phyloP scores from a whole-genome alignment of 345 rosid species.

The Conringia planisiliqua region DNA sequence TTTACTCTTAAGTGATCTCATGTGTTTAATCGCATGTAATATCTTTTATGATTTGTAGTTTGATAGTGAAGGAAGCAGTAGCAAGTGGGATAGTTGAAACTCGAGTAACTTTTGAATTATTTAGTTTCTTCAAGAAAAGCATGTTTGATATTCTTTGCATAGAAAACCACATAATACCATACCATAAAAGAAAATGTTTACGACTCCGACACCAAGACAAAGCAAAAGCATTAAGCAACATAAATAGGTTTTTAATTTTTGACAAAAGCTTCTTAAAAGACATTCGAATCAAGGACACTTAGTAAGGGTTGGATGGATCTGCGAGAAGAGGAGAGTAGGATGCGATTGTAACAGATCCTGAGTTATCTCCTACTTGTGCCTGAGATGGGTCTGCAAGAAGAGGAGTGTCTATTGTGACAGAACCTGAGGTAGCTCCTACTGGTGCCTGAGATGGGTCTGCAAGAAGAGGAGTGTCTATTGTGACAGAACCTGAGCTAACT shows the following conservation, averaged over 20 bases:
- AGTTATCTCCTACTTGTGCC: not conserved
- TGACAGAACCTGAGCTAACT: not conserved
- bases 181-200: not conserved
- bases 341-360: not conserved
- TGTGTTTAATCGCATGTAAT: conserved; percentile 19
- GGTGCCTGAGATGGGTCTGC: not conserved
- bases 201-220: not conserved
- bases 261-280: not conserved
- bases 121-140: not conserved
- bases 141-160: not conserved
- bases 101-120: not conserved
- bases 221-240: not conserved
- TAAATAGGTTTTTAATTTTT: not conserved
- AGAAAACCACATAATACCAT: not conserved
- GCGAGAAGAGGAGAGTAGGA: not conserved
- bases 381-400: not conserved
- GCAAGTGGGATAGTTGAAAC: not conserved
- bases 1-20: conserved; percentile 4
- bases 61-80: conserved; percentile 10
- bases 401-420: no score
- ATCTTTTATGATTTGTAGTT: conserved; percentile 4
- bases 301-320: not conserved
- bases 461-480: not conserved
- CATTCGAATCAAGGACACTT: not conserved
- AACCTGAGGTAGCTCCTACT: not conserved